phyloP scores from a whole-genome alignment of 2,329 filamentous ascomycete species.

The Triangularia setosa region DNA sequence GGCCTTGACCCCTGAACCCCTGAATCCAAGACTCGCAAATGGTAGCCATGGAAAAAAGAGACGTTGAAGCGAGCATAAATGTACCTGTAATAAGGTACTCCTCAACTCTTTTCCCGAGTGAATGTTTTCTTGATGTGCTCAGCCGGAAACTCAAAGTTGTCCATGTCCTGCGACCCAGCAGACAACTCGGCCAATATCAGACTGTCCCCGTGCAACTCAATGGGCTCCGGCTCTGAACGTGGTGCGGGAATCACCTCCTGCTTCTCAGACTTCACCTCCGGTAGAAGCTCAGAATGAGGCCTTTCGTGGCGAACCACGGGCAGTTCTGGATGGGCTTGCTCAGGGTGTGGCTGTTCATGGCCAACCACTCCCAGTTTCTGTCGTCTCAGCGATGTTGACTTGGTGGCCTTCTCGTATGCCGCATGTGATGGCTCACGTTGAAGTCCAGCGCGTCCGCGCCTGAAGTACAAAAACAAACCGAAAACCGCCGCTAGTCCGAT shows the following conservation, averaged over 20 bases:
- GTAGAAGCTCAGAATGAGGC: neutral
- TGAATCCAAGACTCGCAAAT: neutral
- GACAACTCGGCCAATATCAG: neutral
- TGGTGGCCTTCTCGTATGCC: neutral
- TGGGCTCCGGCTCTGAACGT: neutral
- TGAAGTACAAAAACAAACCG: slow-evolving; percentile 8
- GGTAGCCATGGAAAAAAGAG: neutral
- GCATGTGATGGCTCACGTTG: neutral
- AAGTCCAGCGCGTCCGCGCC: neutral
- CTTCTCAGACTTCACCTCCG: neutral
- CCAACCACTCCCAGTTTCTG: neutral
- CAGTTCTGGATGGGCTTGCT: neutral
- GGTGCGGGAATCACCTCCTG: neutral
- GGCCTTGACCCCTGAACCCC: neutral
- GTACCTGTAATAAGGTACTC: too few relatives aligned
- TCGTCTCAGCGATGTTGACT: neutral
- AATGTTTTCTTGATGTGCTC: neutral
- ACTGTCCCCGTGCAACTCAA: neutral
- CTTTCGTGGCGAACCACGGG: neutral
- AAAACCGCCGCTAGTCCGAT: slow-evolving; percentile 17
- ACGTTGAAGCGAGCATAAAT: neutral
- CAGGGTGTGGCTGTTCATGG: neutral
- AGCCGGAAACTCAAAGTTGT: neutral
- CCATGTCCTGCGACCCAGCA: neutral
- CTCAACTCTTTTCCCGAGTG: neutral